Base-by-base conservation (phyloP, 345 rosid species). In the Pugionium dolabratum region DNA sequence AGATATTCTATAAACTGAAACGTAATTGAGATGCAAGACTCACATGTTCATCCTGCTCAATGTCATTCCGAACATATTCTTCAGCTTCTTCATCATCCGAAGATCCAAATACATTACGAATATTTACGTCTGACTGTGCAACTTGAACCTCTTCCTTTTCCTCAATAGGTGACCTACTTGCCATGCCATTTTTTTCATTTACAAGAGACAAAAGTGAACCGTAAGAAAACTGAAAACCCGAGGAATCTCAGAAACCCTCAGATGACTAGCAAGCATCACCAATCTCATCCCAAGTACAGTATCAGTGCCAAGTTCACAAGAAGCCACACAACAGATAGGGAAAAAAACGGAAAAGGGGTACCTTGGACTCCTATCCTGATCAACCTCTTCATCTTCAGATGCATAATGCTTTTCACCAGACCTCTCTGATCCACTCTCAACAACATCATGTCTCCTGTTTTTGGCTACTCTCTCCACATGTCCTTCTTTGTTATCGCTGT, bases 81-180 rank as follows among this genome's bases (percentile, higher is more conserved):
- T 76, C 84, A 11, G 64, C 88, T 33, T 90, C 99, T 71, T 94
- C 99, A 47, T 94, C 99, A 70, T 94, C 99, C 33, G 97, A 90
- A 49, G 86, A 96, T 59, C 99, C 99, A 81, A 94, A 94, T 44
- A 94, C 99, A 82, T 94, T 95, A 66, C 99, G 96, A 69, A 94
- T 88, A 76, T 90, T 95, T 42, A 86, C 89, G 11, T 86, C 85
- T 25, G 97, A 77, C 28, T 77, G 88, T 52, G 81, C 71, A 73
- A 74, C 74, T 48, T 79, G 84, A 69, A 73, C 61, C 56, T 72
- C 89, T 71, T 84, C 89, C 83, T 85, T 86, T 78, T 84, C 97
- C 70, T 74, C 85, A 62, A 62, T 82, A 42, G 79, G 88, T 28
- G 91, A 88, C 53, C 78, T 82, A 72, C 85, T 6, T 81, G 81